Base-by-base conservation (phyloP, 345 rosid genomes). In the Heritiera fomes region DNA sequence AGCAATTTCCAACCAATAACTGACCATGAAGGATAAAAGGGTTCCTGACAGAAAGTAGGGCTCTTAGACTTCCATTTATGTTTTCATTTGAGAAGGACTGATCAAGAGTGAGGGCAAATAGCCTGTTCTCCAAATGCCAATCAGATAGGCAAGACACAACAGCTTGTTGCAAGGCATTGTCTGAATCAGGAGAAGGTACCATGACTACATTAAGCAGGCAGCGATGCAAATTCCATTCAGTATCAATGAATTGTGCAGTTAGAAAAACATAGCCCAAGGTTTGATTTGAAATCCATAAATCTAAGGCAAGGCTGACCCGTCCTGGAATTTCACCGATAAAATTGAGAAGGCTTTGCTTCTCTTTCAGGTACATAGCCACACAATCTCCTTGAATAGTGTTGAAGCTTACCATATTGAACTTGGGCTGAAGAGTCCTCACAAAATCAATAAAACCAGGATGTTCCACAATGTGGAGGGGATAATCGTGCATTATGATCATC, bases 401-500 rank as follows among this genome's bases (percentile, higher is more conserved):
- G 89, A 93, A 95, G 86, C 97, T 91, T 40, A 83, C 90, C 89
- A 87, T 85, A 81, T 78, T 88, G 81, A 87, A 95, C 76, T 88
- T 90, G 67, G 97, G 98, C 66, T 90, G 95, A 80, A 93, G 92
- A 56, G 91, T 82, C 72, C 83, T 85, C 34, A 88, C 91, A 76
- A 95, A 92, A 80, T 82, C 88, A 71, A 87, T 23, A 75, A 95
- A 95, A 74, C 90, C 94, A 53, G 92, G 87, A 81, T 95, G 98
- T 78, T 95, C 95, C 60, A 93, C 97, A 77, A 93, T 90, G 83
- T 93, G 89, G 13, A 91, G 90, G 60, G 95, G 98, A 81, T 95
- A 93, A 0, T 91, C 95, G 49, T 95, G 98, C 91, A 87, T 83
- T 76, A 95, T 89, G 64, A 95, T 90, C 98, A 95, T 95, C 89